Evolutionary conservation across 164 flowering plant genomes (phyloP).

Genomic region (Aristolochia contorta): DNA sequence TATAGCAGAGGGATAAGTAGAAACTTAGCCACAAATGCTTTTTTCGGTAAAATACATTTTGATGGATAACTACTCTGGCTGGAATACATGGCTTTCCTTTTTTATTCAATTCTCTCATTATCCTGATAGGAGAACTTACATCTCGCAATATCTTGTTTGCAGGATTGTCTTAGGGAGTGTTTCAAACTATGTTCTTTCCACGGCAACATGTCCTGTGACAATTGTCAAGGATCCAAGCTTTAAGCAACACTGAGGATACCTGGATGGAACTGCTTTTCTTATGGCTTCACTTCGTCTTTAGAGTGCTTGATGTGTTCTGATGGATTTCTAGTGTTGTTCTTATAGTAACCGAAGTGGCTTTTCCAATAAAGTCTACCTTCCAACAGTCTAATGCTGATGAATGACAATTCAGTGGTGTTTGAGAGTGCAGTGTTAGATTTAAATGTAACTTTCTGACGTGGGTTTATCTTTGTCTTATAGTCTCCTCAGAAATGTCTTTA

Average conservation of each 20-base stretch:
- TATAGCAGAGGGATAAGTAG: too few species aligned
- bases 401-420: too few species aligned
- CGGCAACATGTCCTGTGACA: constrained; percentile 45
- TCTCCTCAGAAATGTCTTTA: too few species aligned
- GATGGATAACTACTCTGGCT: not conserved
- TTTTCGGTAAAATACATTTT: not conserved
- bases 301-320: too few species aligned
- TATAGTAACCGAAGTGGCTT: too few species aligned
- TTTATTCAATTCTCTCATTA: not conserved
- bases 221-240: constrained; percentile 32
- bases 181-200: constrained; percentile 20
- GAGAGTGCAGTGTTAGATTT: too few species aligned
- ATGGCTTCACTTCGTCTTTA: not conserved
- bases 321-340: too few species aligned
- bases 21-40: too few species aligned
- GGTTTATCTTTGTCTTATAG: too few species aligned
- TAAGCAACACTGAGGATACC: constrained; percentile 1
- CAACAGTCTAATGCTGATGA: too few species aligned
- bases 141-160: not conserved
- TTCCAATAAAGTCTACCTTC: too few species aligned
- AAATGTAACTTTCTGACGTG: too few species aligned
- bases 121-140: not conserved
- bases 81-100: not conserved
- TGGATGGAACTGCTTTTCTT: not conserved
- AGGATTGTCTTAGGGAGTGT: constrained; percentile 52